These are phyloP conservation scores for Daedalea quercina DNA, from an alignment of 768 basidiomycete species.

Conservation along the genomic window DNA sequence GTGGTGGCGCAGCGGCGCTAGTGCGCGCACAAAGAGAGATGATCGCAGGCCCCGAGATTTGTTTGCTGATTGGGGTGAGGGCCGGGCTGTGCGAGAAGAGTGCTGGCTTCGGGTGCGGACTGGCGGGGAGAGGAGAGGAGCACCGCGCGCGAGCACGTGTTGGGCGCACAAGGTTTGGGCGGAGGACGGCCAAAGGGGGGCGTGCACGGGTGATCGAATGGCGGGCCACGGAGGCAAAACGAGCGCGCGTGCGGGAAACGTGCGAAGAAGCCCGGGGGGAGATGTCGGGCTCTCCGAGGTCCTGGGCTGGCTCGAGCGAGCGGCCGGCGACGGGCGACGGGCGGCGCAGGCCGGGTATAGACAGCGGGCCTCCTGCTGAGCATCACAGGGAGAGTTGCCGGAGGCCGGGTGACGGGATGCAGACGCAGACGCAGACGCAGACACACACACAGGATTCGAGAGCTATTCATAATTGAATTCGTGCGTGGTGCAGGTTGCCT, in stretches of 20 bases:
- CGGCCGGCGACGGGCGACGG: neutral
- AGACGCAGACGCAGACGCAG: too few species aligned
- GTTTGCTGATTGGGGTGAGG: too few species aligned
- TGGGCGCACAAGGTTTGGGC: neutral
- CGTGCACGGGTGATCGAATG: neutral
- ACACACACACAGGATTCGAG: too few species aligned
- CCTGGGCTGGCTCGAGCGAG: neutral
- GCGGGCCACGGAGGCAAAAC: neutral
- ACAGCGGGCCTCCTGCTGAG: neutral
- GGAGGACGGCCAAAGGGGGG: neutral
- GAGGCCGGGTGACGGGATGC: neutral
- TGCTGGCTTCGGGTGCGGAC: neutral
- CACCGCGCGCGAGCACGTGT: neutral
- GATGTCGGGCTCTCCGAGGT: neutral
- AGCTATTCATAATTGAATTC: neutral
- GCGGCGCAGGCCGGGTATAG: neutral
- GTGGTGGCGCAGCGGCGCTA: too few species aligned
- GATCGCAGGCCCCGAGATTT: too few species aligned
- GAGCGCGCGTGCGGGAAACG: too few species aligned
- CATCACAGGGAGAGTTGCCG: neutral
- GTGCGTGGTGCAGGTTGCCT: neutral
- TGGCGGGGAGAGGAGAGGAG: neutral
- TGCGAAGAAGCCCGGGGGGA: neutral
- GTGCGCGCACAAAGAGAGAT: too few species aligned
- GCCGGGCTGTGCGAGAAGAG: too few species aligned